Base-by-base conservation (phyloP, 2,329 filamentous ascomycete genomes). In the Trichoderma polysporum region DNA sequence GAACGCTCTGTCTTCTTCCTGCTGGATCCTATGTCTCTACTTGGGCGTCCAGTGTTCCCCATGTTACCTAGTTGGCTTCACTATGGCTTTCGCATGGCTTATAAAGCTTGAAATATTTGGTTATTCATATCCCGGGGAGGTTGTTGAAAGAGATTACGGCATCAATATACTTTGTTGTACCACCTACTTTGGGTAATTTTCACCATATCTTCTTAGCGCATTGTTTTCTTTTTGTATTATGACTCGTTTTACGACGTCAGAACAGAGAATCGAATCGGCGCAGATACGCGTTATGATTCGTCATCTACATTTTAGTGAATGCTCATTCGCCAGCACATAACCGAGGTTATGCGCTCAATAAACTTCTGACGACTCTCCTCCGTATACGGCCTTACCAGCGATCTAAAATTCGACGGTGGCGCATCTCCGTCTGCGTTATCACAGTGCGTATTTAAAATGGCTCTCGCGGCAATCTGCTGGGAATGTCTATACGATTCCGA, bases 361-460 rank as follows among this genome's bases (percentile, higher is more conserved):
- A 57, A n/a, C n/a, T n/a, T 39, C 33, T 25, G 31, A 7, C 54
- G 7, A 27, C 19, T 39, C 13, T 39, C 12, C 10, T 39, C 13
- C 13, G 10, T 39, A 39, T n/a, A 10, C 15, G 47, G 22, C 9
- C n/a, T 45, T 33, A 27, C 13, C 10, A 27, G 9, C 29, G 19
- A 29, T 22, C 49, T 27, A 31, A 41, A 22, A 7, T 10, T 31
- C 9, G n/a, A 22, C 60, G 60, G 49, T 22, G 49, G 60, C 60
- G 49, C 60, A 63, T 53, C 31, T 63, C 60, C 60, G 60, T 45
- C 60, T 53, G 49, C 56, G 60, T 37, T 27, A 37, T 63, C 50
- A 63, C 60, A 54, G 49, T 63, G 60, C 59, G 35, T 31, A 15
- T 25, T 12, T 12, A 39, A 39, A 61, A 39, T n/a, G 58, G 33